Evolutionary conservation across 2,329 filamentous ascomycete genomes (phyloP).

Genomic region (Setomelanomma holmii): DNA sequence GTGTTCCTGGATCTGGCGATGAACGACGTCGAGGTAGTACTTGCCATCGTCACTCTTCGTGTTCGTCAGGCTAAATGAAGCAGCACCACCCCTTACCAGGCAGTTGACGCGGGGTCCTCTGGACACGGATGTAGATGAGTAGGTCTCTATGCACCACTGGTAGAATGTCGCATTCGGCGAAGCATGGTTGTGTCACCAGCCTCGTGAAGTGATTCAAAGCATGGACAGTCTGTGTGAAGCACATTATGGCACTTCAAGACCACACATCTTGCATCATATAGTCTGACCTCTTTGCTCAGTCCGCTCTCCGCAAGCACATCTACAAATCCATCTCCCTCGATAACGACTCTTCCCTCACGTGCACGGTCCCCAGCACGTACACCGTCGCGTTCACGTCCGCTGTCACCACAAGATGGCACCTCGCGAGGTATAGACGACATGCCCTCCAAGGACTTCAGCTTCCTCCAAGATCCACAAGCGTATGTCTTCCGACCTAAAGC

Average conservation of each 20-base stretch:
- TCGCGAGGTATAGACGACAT: constrained; percentile 38
- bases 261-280: too few species aligned
- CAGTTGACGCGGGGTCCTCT: constrained; percentile 80
- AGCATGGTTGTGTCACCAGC: too few species aligned
- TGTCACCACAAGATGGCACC: constrained; percentile 28
- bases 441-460: constrained; percentile 73
- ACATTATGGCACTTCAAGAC: too few species aligned
- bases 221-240: too few species aligned
- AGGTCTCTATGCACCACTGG: constrained; percentile 42
- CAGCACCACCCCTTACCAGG: constrained; percentile 64
- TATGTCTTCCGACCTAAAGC: background rate
- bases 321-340: constrained; percentile 2
- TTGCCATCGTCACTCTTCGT: background rate
- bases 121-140: constrained; percentile 72
- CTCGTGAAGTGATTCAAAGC: too few species aligned
- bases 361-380: constrained; percentile 29
- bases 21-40: constrained; percentile 39
- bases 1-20: constrained; percentile 34
- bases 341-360: constrained; percentile 20
- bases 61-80: constrained; percentile 7
- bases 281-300: constrained; percentile 24
- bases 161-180: too few species aligned
- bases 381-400: constrained; percentile 9
- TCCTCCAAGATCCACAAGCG: constrained; percentile 22
- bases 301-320: constrained; percentile 24